Evolutionary conservation across 2,329 filamentous ascomycete genomes (phyloP).

Genomic region (Fusarium compactum): DNA sequence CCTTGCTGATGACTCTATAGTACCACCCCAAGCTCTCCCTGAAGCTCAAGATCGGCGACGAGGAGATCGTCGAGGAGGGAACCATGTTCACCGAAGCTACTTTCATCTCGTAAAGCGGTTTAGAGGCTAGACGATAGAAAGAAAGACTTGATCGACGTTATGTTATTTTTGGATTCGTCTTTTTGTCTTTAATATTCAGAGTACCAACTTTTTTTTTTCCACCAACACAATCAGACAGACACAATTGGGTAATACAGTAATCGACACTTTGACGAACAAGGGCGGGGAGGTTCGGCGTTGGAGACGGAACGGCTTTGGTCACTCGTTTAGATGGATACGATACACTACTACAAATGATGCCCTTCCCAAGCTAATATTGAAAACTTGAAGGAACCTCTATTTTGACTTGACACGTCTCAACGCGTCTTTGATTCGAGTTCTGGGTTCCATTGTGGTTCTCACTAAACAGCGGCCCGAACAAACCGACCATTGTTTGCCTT

Average conservation of each 20-base stretch:
- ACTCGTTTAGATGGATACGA: slow-evolving; percentile 46
- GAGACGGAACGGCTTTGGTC: slow-evolving; percentile 49
- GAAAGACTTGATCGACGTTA: slow-evolving; percentile 1
- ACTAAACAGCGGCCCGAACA: slow-evolving; percentile 26
- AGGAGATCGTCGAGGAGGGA: slow-evolving; percentile 83
- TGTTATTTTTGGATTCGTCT: slow-evolving; percentile 1
- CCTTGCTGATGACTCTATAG: slow-evolving; percentile 58
- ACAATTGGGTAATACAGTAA: slow-evolving; percentile 49
- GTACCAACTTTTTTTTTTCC: slow-evolving; percentile 20
- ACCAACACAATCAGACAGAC: background rate
- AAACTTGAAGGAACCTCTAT: slow-evolving; percentile 5
- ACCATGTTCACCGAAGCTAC: slow-evolving; percentile 88
- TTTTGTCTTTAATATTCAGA: slow-evolving; percentile 25
- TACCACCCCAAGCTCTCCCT: slow-evolving; percentile 78
- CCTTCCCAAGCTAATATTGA: slow-evolving; percentile 32
- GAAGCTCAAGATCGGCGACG: slow-evolving; percentile 86
- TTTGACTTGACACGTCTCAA: slow-evolving; percentile 29
- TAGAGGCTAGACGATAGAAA: slow-evolving; percentile 31
- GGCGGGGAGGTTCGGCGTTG: slow-evolving; percentile 46
- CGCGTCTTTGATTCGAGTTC: slow-evolving; percentile 15
- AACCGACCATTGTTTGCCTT: slow-evolving; percentile 25
- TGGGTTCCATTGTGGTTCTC: slow-evolving; percentile 5
- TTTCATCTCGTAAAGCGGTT: slow-evolving; percentile 80
- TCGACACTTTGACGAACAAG: slow-evolving; percentile 31
- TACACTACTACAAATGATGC: slow-evolving; percentile 35